These are phyloP conservation scores for Pythium utonaiense DNA, from an alignment of 352 stramenopile species.

Conservation along the genomic window DNA sequence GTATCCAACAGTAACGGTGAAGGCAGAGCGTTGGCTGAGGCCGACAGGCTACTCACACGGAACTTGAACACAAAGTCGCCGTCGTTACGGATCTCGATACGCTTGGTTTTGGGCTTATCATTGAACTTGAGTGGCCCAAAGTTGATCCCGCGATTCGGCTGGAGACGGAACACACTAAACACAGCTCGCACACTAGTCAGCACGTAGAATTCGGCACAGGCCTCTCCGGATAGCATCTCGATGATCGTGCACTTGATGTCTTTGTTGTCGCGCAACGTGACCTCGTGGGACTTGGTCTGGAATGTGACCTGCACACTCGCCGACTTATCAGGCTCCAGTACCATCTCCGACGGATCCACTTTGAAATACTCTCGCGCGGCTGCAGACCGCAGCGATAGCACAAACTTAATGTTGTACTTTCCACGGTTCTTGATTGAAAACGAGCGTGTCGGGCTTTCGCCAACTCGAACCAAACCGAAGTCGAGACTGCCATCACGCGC, in stretches of 20 bases:
- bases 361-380: constrained; percentile 64
- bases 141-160: constrained; percentile 88
- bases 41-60: constrained; percentile 28
- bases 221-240: constrained; percentile 90
- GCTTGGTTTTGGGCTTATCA: constrained; percentile 64
- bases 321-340: constrained; percentile 68
- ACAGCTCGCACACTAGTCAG: constrained; percentile 72
- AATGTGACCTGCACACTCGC: constrained; percentile 81
- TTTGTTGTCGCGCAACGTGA: constrained; percentile 87
- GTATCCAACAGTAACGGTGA: constrained; percentile 38
- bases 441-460: constrained; percentile 68
- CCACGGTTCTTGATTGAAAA: constrained; percentile 90
- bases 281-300: constrained; percentile 58
- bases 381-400: constrained; percentile 56
- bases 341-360: constrained; percentile 73
- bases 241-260: constrained; percentile 92
- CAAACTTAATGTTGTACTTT: constrained; percentile 93
- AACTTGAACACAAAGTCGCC: constrained; percentile 92
- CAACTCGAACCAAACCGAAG: constrained; percentile 91
- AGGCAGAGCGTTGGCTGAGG: neutral
- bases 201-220: constrained; percentile 87
- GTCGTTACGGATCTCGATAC: constrained; percentile 92
- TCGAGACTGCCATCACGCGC: constrained; percentile 75
- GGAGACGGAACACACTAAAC: constrained; percentile 84
- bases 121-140: constrained; percentile 92